A percentile compares a stretch with the other conserved stretches of the same genome.
These are phyloP conservation scores for Arthroderma sp. DNA, from an alignment of 2,329 filamentous ascomycete genomes.

Conservation along the genomic window DNA sequence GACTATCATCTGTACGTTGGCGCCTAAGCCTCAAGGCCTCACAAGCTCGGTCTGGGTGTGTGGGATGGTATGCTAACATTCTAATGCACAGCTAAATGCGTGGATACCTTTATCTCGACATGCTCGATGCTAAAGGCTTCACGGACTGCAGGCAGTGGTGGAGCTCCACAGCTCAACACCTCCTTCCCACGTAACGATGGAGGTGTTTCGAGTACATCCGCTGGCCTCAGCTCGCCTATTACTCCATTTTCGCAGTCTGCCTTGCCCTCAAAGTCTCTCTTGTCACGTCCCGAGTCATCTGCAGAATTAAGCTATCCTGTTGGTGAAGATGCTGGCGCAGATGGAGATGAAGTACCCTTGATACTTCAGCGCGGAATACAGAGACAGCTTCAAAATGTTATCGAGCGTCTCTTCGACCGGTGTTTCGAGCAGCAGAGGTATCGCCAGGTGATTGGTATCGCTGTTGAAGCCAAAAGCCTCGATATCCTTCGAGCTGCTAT, in stretches of 20 bases:
- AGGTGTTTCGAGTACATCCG: slow-evolving; percentile 54
- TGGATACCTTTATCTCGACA: slow-evolving; percentile 91
- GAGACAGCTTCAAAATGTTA: slow-evolving; percentile 66
- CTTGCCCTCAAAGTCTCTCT: slow-evolving; percentile 81
- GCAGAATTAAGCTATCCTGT: slow-evolving; percentile 45
- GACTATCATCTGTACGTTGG: slow-evolving; percentile 69
- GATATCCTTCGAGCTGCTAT: slow-evolving; percentile 79
- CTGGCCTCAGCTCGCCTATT: slow-evolving; percentile 67
- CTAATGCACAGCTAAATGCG: slow-evolving; percentile 58
- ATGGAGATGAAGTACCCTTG: slow-evolving; percentile 46
- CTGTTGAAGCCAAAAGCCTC: slow-evolving; percentile 85
- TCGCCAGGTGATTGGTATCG: slow-evolving; percentile 91
- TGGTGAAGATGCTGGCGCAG: slow-evolving; percentile 44
- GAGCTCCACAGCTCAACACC: slow-evolving; percentile 57
- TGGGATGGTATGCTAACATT: not conserved
- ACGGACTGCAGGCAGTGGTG: slow-evolving; percentile 37
- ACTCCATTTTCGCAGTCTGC: slow-evolving; percentile 93
- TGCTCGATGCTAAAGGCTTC: slow-evolving; percentile 49
- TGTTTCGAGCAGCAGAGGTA: slow-evolving; percentile 80
- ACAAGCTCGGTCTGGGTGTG: not conserved
- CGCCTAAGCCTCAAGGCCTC: no score
- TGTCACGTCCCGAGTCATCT: slow-evolving; percentile 64
- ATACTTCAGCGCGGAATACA: slow-evolving; percentile 63
- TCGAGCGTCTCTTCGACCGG: slow-evolving; percentile 80
- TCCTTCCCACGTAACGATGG: slow-evolving; percentile 58